Percentiles rank a stretch among this genome's conserved stretches.
phyloP scores from a whole-genome alignment of 495 filamentous ascomycete genomes.

The Trichoderma orchidacearum region DNA sequence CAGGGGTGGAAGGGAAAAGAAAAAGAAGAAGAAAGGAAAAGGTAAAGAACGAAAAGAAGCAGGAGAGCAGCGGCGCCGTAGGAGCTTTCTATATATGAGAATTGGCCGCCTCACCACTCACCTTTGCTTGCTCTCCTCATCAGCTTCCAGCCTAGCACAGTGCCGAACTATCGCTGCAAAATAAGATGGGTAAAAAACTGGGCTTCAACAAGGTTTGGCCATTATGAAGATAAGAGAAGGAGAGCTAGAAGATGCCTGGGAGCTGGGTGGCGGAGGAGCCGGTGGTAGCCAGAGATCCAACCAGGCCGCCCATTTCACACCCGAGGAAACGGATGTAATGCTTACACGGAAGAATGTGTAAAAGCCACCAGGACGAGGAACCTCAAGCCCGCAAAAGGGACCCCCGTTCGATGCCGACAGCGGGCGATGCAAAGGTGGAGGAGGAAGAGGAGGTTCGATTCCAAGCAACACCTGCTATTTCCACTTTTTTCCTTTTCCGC shows the following conservation, averaged over 20 bases:
- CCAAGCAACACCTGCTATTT: no score
- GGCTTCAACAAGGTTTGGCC: neutral
- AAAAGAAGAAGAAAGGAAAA: no score
- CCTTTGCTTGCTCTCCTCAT: neutral
- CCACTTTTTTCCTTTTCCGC: neutral
- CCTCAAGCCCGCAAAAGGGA: no score
- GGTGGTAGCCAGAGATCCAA: no score
- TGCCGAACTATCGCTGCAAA: neutral
- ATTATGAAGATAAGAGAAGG: constrained; percentile 1
- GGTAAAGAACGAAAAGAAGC: neutral
- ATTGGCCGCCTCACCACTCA: neutral
- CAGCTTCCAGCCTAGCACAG: neutral
- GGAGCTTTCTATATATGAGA: neutral
- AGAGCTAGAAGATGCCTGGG: neutral
- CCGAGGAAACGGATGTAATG: neutral
- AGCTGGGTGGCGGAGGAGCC: neutral
- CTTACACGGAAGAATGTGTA: neutral
- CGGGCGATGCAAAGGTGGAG: no score
- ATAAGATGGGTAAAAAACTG: neutral
- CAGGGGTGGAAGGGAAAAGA: no score
- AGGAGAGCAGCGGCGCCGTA: neutral
- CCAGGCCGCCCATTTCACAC: no score
- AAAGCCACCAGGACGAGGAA: no score
- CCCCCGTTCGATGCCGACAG: no score
- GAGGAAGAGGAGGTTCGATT: no score